phyloP scores from a whole-genome alignment of 371 early-diverging fungal species.

The Mucor indicus region DNA sequence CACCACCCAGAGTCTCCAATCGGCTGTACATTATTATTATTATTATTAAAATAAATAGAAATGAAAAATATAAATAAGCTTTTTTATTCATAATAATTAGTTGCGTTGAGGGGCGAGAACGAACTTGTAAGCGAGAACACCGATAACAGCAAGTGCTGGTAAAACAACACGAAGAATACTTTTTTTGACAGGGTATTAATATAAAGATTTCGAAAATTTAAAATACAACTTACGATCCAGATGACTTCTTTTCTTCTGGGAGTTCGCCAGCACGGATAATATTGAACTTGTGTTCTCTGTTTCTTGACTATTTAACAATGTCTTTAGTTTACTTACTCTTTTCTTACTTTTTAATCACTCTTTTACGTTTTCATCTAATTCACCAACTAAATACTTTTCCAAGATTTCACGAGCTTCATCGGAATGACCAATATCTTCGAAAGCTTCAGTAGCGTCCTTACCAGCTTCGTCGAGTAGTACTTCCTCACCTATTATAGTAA shows the following conservation, averaged over 20 bases:
- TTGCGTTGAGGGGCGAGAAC: conserved; percentile 31
- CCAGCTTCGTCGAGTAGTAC: conserved; percentile 60
- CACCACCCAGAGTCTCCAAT: conserved; percentile 47
- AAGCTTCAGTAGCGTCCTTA: conserved; percentile 77
- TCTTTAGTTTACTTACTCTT: background rate
- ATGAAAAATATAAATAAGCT: conserved; percentile 2
- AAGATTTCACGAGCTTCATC: conserved; percentile 60
- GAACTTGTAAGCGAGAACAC: conserved; percentile 42
- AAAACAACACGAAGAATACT: conserved; percentile 26
- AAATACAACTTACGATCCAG: conserved; percentile 37
- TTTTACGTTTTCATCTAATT: conserved; percentile 36
- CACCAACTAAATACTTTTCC: conserved; percentile 38
- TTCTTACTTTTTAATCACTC: background rate
- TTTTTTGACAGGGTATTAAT: background rate
- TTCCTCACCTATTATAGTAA: conserved; percentile 48
- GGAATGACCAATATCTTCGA: conserved; percentile 90
- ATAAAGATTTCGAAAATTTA: background rate
- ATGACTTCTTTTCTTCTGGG: conserved; percentile 21
- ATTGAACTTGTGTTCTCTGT: conserved; percentile 18
- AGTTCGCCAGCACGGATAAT: conserved; percentile 43
- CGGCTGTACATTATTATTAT: conserved; percentile 34
- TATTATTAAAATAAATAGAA: background rate
- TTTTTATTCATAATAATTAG: conserved; percentile 9
- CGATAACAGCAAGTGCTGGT: conserved; percentile 18
- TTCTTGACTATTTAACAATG: conserved; percentile 20